Evolutionary conservation across 2,329 filamentous ascomycete species (phyloP), one percentile per base, ranked within the genome.

Genomic region (Diaporthe humulicola): DNA sequence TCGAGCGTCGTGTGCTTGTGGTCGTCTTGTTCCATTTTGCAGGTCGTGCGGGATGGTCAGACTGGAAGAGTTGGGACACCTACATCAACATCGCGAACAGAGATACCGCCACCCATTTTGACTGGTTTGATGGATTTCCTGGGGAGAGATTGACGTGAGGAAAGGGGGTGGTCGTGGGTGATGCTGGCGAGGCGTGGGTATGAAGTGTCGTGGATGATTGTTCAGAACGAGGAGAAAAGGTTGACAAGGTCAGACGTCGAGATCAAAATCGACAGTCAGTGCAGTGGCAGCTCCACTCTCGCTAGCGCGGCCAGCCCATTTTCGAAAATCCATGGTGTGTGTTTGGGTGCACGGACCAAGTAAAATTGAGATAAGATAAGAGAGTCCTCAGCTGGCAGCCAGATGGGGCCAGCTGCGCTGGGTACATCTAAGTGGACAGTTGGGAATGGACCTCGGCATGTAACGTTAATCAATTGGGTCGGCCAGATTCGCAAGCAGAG

Each of bases 41-140:
- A 78, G 70, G 73, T 71, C 71, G 69, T 57, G 60, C 69, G 67
- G 72, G 73, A 81, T 77, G 78, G 72, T 82, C 77, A 82, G 73
- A 78, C 77, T 77, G 78, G 76, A 79, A 76, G 76, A 75, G 74
- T 80, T 78, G 79, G 76, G 80, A 79, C 81, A 91, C 91, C 88
- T 92, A 94, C 93, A 91, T 94, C 93, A 86, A 96, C 94, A 89
- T 96, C 94, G 88, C 94, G 93, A 88, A 96, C 94, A 83, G 89
- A 91, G 86, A 95, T 90, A 87, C 93, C 94, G 87, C 93, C 91
- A 85, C 89, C 88, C 94, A 96, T 96, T 86, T 90, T 95, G 72
- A 76, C 38, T 74, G 74, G 48, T 76, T 76, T 67, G 52, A 71
- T 40, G 58, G 71, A 33, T 73, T 74, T 71, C 58, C 66, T 56